Evolutionary conservation across 2,329 filamentous ascomycete species (phyloP).

Genomic region (Dryadomyces quercivorus): DNA sequence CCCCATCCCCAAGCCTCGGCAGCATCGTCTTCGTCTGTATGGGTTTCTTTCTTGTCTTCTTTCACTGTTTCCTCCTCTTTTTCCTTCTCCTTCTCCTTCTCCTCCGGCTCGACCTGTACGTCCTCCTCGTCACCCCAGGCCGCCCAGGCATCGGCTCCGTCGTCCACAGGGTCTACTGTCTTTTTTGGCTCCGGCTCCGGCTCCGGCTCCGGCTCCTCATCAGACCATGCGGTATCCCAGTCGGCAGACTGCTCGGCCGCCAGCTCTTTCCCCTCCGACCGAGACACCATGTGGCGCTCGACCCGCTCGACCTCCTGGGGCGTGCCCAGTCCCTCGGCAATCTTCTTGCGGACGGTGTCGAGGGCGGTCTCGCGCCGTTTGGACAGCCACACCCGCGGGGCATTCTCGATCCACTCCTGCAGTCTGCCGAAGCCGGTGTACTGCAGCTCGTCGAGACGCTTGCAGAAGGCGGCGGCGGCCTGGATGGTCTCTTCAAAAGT

Average conservation of each 20-base stretch:
- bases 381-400: slow-evolving; percentile 72
- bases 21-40: slow-evolving; percentile 31
- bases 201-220: slow-evolving; percentile 40
- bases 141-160: slow-evolving; percentile 24
- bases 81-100: slow-evolving; percentile 9
- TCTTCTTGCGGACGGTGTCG: slow-evolving; percentile 56
- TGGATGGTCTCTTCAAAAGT: slow-evolving; percentile 61
- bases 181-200: slow-evolving; percentile 5
- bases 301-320: slow-evolving; percentile 67
- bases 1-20: slow-evolving; percentile 78
- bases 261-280: slow-evolving; percentile 53
- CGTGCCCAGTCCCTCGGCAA: slow-evolving; percentile 51
- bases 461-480: slow-evolving; percentile 51
- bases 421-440: slow-evolving; percentile 55
- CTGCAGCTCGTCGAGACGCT: slow-evolving; percentile 44
- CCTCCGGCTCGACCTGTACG: slow-evolving; percentile 16
- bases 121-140: slow-evolving; percentile 18
- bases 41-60: neutral
- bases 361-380: slow-evolving; percentile 73
- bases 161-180: slow-evolving; percentile 19
- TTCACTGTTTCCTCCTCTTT: neutral
- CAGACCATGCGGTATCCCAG: slow-evolving; percentile 74
- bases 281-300: slow-evolving; percentile 69
- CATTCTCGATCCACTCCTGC: slow-evolving; percentile 67
- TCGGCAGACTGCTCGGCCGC: slow-evolving; percentile 38